Evolutionary conservation across 345 rosid species (phyloP).

Genomic region (Pistacia vera): DNA sequence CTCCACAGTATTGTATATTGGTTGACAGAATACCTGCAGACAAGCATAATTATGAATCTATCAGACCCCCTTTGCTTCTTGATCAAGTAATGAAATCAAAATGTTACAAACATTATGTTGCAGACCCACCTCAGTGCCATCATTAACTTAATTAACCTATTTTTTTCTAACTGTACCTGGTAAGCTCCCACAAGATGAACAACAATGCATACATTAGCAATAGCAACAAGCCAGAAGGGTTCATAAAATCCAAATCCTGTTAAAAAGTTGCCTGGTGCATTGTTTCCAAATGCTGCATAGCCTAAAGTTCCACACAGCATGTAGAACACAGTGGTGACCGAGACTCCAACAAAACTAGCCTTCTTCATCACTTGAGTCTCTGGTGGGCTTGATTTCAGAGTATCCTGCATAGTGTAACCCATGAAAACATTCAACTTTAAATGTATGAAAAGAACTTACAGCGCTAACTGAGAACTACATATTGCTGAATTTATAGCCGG

Average conservation of each 20-base stretch:
- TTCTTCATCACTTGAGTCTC: slow-evolving; percentile 68
- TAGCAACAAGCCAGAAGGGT: slow-evolving; percentile 81
- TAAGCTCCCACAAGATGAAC: slow-evolving; percentile 83
- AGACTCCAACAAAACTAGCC: slow-evolving; percentile 53
- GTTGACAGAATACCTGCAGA: slow-evolving; percentile 73
- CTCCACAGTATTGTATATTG: slow-evolving; percentile 64
- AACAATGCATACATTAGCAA: slow-evolving; percentile 80
- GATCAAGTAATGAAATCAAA: too few species aligned
- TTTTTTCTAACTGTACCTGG: slow-evolving; percentile 47
- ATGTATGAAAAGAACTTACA: too few species aligned
- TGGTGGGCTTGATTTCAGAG: slow-evolving; percentile 56
- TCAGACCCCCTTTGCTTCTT: too few species aligned
- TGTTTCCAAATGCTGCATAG: slow-evolving; percentile 85
- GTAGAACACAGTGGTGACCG: slow-evolving; percentile 72
- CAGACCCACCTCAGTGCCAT: too few species aligned
- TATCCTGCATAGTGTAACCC: slow-evolving; percentile 40
- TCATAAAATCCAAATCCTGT: slow-evolving; percentile 89
- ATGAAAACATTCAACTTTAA: background rate
- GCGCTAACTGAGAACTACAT: too few species aligned
- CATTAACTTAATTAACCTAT: too few species aligned
- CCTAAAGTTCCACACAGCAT: slow-evolving; percentile 74
- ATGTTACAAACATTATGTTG: too few species aligned
- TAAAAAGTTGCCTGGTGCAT: slow-evolving; percentile 83
- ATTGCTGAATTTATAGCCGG: too few species aligned
- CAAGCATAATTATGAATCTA: background rate